Evolutionary conservation across 345 rosid species (phyloP), one percentile per base, ranked within the genome.

Genomic region (Corchorus capsularis): DNA sequence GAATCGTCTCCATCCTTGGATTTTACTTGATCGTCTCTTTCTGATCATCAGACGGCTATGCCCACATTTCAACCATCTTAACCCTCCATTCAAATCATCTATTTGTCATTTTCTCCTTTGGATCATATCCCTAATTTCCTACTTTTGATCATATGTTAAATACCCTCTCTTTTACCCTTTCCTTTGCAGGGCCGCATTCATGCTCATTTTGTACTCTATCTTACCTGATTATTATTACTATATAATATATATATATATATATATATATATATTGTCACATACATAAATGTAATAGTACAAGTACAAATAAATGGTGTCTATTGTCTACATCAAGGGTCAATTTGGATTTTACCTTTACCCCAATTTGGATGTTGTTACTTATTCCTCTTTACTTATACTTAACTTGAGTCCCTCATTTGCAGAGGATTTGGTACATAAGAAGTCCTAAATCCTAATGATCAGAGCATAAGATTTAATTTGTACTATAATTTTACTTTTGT

Each of bases 1-100:
- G 55, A 46, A 22, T 47, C 1, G 55, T 67, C 71, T 22, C 71
- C 54, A 67, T 67, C 71, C 13, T 1, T 65, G 52, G 35, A 66
- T 45, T 66, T 46, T 66, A 45, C 35, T 66, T 45, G 10, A 43
- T 11, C n/a, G 37, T 46, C 54, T 63, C 10, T 17, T 39, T 17
- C 39, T 63, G 20, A 62, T 35, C 4, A 14, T 5, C 14, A 13
- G 3, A 49, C 16, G 0, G 53, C 53, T 49, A 4, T 7, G 6
- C 3, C 17, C 53, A 27, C 27, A 27, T 27, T 27, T 27, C 27
- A 27, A 27, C 27, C 27, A 39, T 39, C 43, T 39, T 39, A 4
- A 39, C 43, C 43, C 43, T 6, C 6, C 43, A 39, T 27, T 27
- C 27, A 27, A 27, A 39, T 39, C 43, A 39, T 39, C 43, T 39